A percentile compares a stretch with the other conserved stretches of the same genome.
These are phyloP conservation scores for Trichoderma atrobrunneum DNA, from an alignment of 2,329 filamentous ascomycete species.

Conservation along the genomic window DNA sequence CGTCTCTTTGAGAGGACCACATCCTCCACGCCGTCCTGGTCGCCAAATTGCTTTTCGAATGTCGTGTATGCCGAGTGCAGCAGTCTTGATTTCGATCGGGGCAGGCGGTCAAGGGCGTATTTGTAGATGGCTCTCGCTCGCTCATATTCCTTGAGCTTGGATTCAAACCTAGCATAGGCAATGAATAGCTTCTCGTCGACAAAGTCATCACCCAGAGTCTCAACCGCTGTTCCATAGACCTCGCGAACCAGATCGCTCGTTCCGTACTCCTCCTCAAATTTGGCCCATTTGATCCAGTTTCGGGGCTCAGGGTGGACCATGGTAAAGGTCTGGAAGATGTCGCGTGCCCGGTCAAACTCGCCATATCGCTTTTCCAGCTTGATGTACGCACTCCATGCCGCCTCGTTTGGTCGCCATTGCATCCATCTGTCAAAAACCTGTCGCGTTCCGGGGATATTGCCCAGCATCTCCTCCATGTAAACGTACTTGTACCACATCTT, in stretches of 20 bases:
- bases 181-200: conserved; percentile 96
- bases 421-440: conserved; percentile 98
- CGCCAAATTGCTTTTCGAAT: conserved; percentile 97
- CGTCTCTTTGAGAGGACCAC: conserved; percentile 92
- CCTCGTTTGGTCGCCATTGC: conserved; percentile 95
- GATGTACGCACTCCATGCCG: conserved; percentile 93
- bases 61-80: conserved; percentile 94
- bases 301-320: conserved; percentile 89
- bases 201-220: conserved; percentile 88
- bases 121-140: conserved; percentile 94
- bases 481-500: conserved; percentile 99
- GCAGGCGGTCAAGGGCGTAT: conserved; percentile 87
- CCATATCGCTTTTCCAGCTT: conserved; percentile 94
- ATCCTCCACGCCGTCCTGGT: conserved; percentile 89
- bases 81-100: conserved; percentile 77
- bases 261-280: conserved; percentile 93
- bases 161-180: conserved; percentile 90
- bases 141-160: conserved; percentile 93
- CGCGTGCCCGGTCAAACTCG: conserved; percentile 85
- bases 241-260: conserved; percentile 89
- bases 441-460: conserved; percentile 85
- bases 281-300: conserved; percentile 99
- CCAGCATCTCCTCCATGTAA: conserved; percentile 97
- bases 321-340: conserved; percentile 87
- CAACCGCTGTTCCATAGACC: conserved; percentile 84